phyloP scores from a whole-genome alignment of 208 protist genomes.

The Trypanosoma caninum region DNA sequence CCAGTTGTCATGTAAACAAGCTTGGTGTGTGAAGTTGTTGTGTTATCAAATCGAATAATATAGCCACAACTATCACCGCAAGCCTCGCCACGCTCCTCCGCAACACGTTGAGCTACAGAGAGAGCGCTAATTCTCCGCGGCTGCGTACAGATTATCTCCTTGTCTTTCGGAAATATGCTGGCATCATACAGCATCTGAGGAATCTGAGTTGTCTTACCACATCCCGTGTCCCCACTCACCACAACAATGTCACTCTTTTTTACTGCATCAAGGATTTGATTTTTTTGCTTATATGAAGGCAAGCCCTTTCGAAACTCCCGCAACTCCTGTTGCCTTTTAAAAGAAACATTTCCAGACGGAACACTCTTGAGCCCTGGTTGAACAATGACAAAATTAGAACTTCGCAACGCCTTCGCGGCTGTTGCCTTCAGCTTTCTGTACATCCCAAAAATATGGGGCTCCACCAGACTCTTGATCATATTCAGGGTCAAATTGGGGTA shows the following conservation, averaged over 20 bases:
- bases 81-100: constrained; percentile 74
- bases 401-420: constrained; percentile 16
- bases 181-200: constrained; percentile 79
- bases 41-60: constrained; percentile 86
- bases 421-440: constrained; percentile 37
- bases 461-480: constrained; percentile 24
- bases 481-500: constrained; percentile 32
- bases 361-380: constrained; percentile 36
- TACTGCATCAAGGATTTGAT: constrained; percentile 61
- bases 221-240: constrained; percentile 97
- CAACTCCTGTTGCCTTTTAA: constrained; percentile 28
- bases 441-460: constrained; percentile 46
- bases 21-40: constrained; percentile 73
- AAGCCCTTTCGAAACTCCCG: constrained; percentile 54
- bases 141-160: constrained; percentile 83
- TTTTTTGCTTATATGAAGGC: constrained; percentile 45
- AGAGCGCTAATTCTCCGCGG: constrained; percentile 89
- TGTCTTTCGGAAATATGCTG: constrained; percentile 51
- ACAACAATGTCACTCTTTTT: constrained; percentile 59
- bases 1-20: constrained; percentile 99
- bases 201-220: constrained; percentile 97
- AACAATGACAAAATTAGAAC: constrained; percentile 31
- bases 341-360: constrained; percentile 19
- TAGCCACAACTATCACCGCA: constrained; percentile 89
- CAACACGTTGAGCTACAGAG: constrained; percentile 87